phyloP scores from a whole-genome alignment of 306 rosid species.

The Hippophae rhamnoides region DNA sequence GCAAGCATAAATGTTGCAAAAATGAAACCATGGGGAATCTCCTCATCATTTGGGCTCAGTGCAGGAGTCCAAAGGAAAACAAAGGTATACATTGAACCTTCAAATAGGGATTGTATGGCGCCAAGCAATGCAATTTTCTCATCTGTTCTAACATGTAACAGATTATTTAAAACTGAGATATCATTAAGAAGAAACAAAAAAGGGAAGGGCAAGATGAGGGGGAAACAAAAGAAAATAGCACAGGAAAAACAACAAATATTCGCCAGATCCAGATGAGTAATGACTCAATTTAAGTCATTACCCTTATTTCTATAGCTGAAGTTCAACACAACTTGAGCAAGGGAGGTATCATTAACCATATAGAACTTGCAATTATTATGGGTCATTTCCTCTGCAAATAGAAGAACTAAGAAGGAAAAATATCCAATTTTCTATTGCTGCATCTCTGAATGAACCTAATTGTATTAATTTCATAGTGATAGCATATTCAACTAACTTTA shows the following conservation, averaged over 20 bases:
- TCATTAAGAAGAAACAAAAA: neutral
- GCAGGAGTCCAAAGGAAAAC: slow-evolving; percentile 99
- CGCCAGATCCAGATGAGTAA: too few relatives aligned
- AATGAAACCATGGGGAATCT: slow-evolving; percentile 96
- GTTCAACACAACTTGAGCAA: too few relatives aligned
- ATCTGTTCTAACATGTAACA: slow-evolving; percentile 25
- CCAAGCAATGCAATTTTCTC: slow-evolving; percentile 92
- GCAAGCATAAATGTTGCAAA: slow-evolving; percentile 97
- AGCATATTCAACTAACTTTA: neutral
- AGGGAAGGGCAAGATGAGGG: neutral
- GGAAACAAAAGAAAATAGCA: neutral
- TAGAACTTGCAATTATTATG: neutral
- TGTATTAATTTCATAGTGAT: neutral
- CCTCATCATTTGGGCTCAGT: slow-evolving; percentile 93
- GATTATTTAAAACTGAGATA: neutral
- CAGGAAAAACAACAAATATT: neutral
- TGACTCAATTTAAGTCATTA: neutral
- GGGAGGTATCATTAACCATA: too few relatives aligned
- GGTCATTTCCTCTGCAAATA: neutral
- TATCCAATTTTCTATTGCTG: neutral
- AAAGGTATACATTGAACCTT: slow-evolving; percentile 98
- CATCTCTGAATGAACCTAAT: neutral
- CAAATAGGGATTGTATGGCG: slow-evolving; percentile 95
- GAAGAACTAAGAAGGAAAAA: neutral
- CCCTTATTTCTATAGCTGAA: neutral